Evolutionary conservation across 2,329 filamentous ascomycete genomes (phyloP).

Genomic region (Neonectria sp.): DNA sequence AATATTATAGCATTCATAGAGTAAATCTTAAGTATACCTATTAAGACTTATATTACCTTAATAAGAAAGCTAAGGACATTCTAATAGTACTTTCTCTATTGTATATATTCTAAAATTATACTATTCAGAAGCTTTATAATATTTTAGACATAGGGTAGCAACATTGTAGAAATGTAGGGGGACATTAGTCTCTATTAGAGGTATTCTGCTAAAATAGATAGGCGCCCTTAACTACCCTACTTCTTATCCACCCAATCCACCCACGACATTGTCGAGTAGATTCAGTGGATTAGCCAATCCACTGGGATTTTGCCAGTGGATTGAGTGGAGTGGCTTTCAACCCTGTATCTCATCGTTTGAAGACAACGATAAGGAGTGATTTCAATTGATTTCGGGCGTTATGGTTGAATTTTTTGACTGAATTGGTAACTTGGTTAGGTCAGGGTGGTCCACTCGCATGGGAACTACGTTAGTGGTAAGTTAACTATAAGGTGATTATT

Average conservation of each 20-base stretch:
- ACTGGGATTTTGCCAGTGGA: neutral
- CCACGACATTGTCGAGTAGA: neutral
- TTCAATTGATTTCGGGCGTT: no score
- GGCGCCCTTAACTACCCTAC: neutral
- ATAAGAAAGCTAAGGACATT: neutral
- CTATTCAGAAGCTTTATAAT: neutral
- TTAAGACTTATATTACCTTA: neutral
- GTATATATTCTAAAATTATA: neutral
- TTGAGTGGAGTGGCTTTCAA: neutral
- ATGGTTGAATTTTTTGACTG: no score
- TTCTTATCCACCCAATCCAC: neutral
- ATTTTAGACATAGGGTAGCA: neutral
- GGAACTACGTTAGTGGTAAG: no score
- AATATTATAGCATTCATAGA: neutral
- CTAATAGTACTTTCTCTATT: neutral
- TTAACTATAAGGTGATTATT: no score
- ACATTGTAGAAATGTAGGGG: neutral
- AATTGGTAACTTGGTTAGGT: no score
- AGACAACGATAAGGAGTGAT: no score
- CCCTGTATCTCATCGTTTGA: no score
- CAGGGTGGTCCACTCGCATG: no score
- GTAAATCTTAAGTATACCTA: neutral
- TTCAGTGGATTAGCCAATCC: conserved; percentile 2
- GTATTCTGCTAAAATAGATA: neutral
- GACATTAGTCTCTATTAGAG: neutral